phyloP scores from a whole-genome alignment of 148 eudicot species.

The Arctostaphylos glauca region DNA sequence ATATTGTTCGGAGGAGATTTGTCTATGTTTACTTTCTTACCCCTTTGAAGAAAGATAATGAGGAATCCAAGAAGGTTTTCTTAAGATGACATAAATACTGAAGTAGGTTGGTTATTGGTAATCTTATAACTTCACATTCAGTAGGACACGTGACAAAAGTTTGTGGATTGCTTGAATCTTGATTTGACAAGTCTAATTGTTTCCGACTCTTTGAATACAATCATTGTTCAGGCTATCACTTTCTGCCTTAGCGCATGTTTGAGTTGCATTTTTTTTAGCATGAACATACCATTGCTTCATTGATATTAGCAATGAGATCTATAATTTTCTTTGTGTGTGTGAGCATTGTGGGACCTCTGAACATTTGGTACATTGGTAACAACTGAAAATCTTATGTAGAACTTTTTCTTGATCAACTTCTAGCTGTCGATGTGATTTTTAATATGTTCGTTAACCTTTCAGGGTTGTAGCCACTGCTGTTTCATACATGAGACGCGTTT shows the following conservation, averaged over 20 bases:
- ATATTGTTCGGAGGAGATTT: background rate
- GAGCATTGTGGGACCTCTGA: background rate
- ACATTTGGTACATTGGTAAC: background rate
- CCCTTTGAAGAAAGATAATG: background rate
- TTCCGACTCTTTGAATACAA: background rate
- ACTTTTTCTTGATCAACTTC: background rate
- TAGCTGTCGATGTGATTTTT: background rate
- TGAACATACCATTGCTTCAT: background rate
- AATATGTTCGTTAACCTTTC: constrained; percentile 30
- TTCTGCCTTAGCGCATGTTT: background rate
- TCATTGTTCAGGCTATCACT: background rate
- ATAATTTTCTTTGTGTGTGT: background rate
- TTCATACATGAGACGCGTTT: constrained; percentile 92
- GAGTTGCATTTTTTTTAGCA: background rate
- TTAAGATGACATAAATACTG: background rate
- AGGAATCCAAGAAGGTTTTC: background rate
- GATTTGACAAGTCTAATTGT: background rate
- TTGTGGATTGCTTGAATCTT: background rate
- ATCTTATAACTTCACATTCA: background rate
- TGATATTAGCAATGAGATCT: background rate
- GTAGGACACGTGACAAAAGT: background rate
- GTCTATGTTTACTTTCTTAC: background rate
- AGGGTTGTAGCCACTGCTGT: constrained; percentile 99
- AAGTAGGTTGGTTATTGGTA: background rate
- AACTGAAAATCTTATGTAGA: background rate